Evolutionary conservation across 2,329 filamentous ascomycete genomes (phyloP).

Genomic region (Hypoxylon sp.): DNA sequence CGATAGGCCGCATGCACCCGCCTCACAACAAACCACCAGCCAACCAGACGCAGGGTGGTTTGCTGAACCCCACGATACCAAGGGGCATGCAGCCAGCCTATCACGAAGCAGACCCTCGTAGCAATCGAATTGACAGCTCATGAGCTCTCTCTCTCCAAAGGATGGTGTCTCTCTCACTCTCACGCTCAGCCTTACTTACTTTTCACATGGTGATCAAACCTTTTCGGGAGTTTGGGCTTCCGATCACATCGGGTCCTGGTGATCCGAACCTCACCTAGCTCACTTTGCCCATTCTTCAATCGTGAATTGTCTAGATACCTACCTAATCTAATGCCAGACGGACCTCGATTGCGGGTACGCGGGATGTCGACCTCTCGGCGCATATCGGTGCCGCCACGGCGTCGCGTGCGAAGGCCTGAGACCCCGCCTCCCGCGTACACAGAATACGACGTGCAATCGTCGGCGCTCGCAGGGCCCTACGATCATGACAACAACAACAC

Average conservation of each 20-base stretch:
- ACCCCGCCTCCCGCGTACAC: constrained; percentile 42
- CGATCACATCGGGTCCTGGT: constrained; percentile 8
- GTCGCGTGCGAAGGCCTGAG: constrained; percentile 32
- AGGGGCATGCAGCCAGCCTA: constrained; percentile 40
- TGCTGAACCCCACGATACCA: constrained; percentile 33
- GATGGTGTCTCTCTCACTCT: not conserved
- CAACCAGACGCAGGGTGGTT: constrained; percentile 29
- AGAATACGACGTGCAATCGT: constrained; percentile 35
- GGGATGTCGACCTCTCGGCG: constrained; percentile 35
- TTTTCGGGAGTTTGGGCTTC: constrained; percentile 5
- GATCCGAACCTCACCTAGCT: constrained; percentile 4
- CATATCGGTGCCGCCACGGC: constrained; percentile 28
- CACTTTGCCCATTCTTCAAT: not conserved
- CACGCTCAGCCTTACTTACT: constrained; percentile 16
- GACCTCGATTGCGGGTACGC: constrained; percentile 3
- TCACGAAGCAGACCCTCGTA: constrained; percentile 27
- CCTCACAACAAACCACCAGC: constrained; percentile 32
- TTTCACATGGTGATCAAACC: constrained; percentile 10
- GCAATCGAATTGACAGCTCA: constrained; percentile 27
- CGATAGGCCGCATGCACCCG: constrained; percentile 40
- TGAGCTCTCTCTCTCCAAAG: constrained; percentile 9
- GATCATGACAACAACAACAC: not conserved
- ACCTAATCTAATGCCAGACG: not conserved
- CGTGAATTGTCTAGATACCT: not conserved
- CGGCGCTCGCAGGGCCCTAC: constrained; percentile 5